Evolutionary conservation across 768 basidiomycete species (phyloP).

Genomic region (Tylopilus sp.): DNA sequence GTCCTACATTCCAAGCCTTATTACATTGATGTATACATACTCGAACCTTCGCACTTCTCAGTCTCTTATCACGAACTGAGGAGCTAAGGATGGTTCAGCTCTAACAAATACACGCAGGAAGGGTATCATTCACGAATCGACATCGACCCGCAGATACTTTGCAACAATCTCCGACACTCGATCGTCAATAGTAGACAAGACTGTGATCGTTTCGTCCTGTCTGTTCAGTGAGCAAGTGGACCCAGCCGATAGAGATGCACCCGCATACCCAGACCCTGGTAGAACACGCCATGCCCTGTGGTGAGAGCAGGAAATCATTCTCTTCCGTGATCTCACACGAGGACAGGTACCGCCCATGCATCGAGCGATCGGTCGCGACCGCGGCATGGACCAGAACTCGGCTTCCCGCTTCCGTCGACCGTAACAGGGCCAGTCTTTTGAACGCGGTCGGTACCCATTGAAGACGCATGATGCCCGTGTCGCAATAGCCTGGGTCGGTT

Average conservation of each 20-base stretch:
- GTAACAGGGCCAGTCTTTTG: slow-evolving; percentile 15
- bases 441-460: slow-evolving; percentile 1
- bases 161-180: slow-evolving; percentile 21
- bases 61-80: too few species aligned
- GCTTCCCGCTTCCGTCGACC: slow-evolving; percentile 34
- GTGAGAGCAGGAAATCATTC: slow-evolving; percentile 27
- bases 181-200: slow-evolving; percentile 19
- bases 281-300: slow-evolving; percentile 28
- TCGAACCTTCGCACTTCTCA: too few species aligned
- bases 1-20: too few species aligned
- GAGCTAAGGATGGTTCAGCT: too few species aligned
- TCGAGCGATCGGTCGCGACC: slow-evolving; percentile 20
- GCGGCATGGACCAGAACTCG: slow-evolving; percentile 34
- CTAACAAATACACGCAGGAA: neutral
- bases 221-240: neutral
- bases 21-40: too few species aligned
- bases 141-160: slow-evolving; percentile 3
- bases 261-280: slow-evolving; percentile 33
- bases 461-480: slow-evolving; percentile 26
- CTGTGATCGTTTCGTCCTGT: slow-evolving; percentile 22
- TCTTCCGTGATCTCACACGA: slow-evolving; percentile 26
- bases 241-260: neutral
- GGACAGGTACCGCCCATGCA: slow-evolving; percentile 32
- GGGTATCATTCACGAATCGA: neutral
- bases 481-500: slow-evolving; percentile 34